Percentiles rank a stretch among this genome's conserved stretches.
Conservation (phyloP, 1,139 yeast genomes). For the Scheffersomyces parashehatae region DNA sequence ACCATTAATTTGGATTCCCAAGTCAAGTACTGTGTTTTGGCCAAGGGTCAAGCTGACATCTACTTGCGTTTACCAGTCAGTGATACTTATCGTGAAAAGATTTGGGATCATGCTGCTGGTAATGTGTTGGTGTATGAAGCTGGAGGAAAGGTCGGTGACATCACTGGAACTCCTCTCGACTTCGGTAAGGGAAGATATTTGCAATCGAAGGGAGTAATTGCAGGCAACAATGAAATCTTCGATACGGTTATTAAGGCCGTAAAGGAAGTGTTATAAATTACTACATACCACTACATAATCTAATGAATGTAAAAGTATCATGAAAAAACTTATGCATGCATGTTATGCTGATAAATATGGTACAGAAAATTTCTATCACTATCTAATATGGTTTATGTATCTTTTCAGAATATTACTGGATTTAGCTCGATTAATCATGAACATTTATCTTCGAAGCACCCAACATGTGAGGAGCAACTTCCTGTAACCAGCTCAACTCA, state of each 20-base stretch:
- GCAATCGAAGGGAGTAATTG: slow-evolving; percentile 86
- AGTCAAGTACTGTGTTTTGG: slow-evolving; percentile 88
- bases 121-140: slow-evolving; percentile 82
- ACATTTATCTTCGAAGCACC: slow-evolving; percentile 42
- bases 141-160: slow-evolving; percentile 89
- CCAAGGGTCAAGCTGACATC: slow-evolving; percentile 90
- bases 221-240: slow-evolving; percentile 71
- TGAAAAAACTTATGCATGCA: not conserved
- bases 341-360: not conserved
- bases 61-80: slow-evolving; percentile 85
- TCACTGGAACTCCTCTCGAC: slow-evolving; percentile 67
- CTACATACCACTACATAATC: too few relatives aligned
- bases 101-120: slow-evolving; percentile 99
- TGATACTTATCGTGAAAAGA: slow-evolving; percentile 80
- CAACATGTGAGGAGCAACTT: slow-evolving; percentile 70
- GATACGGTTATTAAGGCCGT: slow-evolving; percentile 64
- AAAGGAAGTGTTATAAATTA: slow-evolving; percentile 17
- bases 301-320: too few relatives aligned
- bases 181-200: slow-evolving; percentile 88
- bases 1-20: slow-evolving; percentile 86
- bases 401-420: not conserved
- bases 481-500: slow-evolving; percentile 84
- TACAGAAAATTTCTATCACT: not conserved
- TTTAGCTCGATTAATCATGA: slow-evolving; percentile 14
- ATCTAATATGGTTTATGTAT: not conserved